Base-by-base conservation (phyloP, 257 asterid species). In the Linaria vulgaris region DNA sequence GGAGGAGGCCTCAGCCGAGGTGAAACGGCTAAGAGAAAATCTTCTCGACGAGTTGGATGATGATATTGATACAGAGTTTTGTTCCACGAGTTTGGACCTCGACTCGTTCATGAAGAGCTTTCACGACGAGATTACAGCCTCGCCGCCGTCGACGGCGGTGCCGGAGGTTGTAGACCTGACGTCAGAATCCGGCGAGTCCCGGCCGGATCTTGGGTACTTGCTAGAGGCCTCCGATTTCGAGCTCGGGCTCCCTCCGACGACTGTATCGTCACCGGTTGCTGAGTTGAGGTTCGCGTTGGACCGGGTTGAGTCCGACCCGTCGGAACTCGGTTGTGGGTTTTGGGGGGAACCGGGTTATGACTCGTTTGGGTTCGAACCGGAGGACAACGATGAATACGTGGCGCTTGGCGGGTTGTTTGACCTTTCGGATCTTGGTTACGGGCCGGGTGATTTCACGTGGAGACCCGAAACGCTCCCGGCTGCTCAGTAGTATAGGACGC, bases 91-190 rank as follows among this genome's bases (percentile, higher is more conserved):
- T 67, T 75, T 64, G 24, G 96, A 91, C 59, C 79, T 91, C 3
- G 95, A 85, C 66, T 80, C 87, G 66, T 91, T 91, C 69, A 84
- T 91, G 89, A 88, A 84, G 77, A 88, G 88, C 58, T 88, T 90
- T 21, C 91, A 83, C 74, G 91, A 88, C 63, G 96, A 88, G 25
- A 90, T 88, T 0, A 51, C 75, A 2, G 73, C 82, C 30, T 30
- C 66, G 67, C 48, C 66, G 13, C 66, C 82, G 44, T 25, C 63
- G 67, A 43, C 66, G 61, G 56, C 72, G 9, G 64, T 39, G 27
- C 16, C 37, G 64, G 66, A 3, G 0, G 6, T 60, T 22, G 81
- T 56, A 12, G 94, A 81, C 56, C 66, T 72, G 19, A 48, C 77
- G 34, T 72, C 79, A 74, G 87, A 76, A 5, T 62, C 83, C 73